Conservation (phyloP, 257 asterid genomes). For the Haberlea rhodopensis region DNA sequence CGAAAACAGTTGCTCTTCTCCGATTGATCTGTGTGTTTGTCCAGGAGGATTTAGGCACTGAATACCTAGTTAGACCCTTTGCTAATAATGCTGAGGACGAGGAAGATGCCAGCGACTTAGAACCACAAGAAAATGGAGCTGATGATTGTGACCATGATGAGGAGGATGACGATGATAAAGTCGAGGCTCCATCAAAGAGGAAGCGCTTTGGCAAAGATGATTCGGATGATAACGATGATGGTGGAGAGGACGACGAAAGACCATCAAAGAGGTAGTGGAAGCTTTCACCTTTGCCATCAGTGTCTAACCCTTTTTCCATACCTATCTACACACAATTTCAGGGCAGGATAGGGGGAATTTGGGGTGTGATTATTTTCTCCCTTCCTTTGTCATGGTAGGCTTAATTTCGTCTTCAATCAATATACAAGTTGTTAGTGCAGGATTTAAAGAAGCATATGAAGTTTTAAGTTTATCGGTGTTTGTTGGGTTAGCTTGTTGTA, state of each 20-base stretch:
- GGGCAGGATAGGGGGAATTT: conserved; percentile 11
- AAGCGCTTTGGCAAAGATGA: conserved; percentile 64
- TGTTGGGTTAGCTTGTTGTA: conserved; percentile 22
- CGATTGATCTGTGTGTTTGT: neutral
- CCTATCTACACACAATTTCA: conserved; percentile 23
- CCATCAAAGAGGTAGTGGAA: conserved; percentile 69
- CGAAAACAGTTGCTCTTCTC: neutral
- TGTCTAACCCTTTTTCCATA: neutral
- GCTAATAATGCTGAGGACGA: conserved; percentile 80
- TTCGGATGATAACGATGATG: conserved; percentile 55
- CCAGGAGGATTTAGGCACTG: conserved; percentile 87
- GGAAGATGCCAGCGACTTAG: conserved; percentile 87
- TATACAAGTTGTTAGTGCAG: conserved; percentile 21
- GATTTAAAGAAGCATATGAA: conserved; percentile 13
- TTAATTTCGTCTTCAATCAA: conserved; percentile 21
- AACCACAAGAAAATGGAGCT: conserved; percentile 68
- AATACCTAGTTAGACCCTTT: conserved; percentile 71
- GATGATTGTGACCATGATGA: conserved; percentile 51
- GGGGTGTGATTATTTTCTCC: conserved; percentile 9
- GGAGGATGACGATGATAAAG: conserved; percentile 44
- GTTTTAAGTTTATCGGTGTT: conserved; percentile 11
- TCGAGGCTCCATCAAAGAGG: conserved; percentile 69
- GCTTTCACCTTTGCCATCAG: neutral
- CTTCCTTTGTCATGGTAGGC: conserved; percentile 37
- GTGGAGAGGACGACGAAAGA: conserved; percentile 70